Percentiles rank a stretch among this genome's conserved stretches.
phyloP scores from a whole-genome alignment of 2,329 filamentous ascomycete genomes.

The Trichoderma gracile region DNA sequence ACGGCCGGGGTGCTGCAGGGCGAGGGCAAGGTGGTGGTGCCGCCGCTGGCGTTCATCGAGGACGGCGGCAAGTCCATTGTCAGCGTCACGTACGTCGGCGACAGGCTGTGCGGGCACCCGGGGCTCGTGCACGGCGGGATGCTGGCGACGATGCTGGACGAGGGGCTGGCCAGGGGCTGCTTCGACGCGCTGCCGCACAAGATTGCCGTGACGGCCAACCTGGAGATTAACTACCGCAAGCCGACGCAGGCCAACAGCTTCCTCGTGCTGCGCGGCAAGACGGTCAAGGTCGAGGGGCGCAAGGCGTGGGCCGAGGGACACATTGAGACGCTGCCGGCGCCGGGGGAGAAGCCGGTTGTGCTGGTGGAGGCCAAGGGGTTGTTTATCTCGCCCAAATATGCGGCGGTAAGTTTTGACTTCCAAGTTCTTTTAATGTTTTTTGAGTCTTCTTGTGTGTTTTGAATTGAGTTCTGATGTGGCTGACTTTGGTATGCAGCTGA shows the following conservation, averaged over 20 bases:
- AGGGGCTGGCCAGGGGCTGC: constrained; percentile 83
- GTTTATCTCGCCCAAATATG: constrained; percentile 85
- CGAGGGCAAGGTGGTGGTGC: constrained; percentile 73
- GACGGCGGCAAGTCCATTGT: constrained; percentile 68
- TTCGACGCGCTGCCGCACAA: constrained; percentile 86
- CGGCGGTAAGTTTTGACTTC: constrained; percentile 64
- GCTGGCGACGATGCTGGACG: constrained; percentile 89
- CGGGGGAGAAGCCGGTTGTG: constrained; percentile 62
- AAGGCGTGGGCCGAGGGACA: constrained; percentile 93
- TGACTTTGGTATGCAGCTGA: constrained; percentile 27
- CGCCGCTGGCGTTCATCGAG: constrained; percentile 76
- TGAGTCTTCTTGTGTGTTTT: too few species aligned
- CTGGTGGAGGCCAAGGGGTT: constrained; percentile 82
- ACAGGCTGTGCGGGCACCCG: constrained; percentile 82
- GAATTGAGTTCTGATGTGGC: not conserved
- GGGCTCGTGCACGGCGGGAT: constrained; percentile 89
- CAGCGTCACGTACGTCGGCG: constrained; percentile 74
- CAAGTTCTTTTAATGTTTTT: not conserved
- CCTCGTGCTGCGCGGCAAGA: constrained; percentile 76
- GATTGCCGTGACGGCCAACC: constrained; percentile 80
- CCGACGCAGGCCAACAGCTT: constrained; percentile 76
- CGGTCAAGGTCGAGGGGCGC: constrained; percentile 82
- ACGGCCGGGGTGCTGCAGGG: constrained; percentile 80
- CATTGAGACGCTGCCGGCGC: constrained; percentile 73
- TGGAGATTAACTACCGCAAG: constrained; percentile 79